Evolutionary conservation across 2,329 filamentous ascomycete genomes (phyloP).

Genomic region (Ophiostoma quercus): DNA sequence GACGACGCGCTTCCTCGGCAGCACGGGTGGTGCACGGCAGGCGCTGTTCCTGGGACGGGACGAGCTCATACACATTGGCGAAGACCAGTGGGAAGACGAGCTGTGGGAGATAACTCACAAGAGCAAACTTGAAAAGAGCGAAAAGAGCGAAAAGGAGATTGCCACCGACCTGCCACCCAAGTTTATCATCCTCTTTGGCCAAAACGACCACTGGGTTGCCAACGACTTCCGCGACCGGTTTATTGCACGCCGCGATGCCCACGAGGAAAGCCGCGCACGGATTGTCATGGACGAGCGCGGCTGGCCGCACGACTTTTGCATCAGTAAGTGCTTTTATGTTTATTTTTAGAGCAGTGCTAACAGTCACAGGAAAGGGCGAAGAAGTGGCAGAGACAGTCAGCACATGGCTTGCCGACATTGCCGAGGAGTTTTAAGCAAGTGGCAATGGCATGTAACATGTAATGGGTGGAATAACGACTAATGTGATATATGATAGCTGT

Average conservation of each 20-base stretch:
- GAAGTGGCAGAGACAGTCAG: conserved; percentile 45
- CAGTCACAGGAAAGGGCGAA: conserved; percentile 42
- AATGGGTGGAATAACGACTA: no score
- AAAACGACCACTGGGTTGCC: conserved; percentile 59
- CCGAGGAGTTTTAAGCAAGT: conserved; percentile 10
- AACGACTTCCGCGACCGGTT: conserved; percentile 52
- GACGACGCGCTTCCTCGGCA: conserved; percentile 51
- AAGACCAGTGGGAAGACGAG: conserved; percentile 55
- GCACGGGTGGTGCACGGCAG: conserved; percentile 55
- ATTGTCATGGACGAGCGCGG: conserved; percentile 51
- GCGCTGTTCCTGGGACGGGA: conserved; percentile 54
- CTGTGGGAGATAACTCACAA: conserved; percentile 46
- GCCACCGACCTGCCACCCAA: conserved; percentile 35
- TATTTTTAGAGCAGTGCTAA: conserved; percentile 25
- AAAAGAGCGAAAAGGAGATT: conserved; percentile 5
- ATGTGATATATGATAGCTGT: background rate
- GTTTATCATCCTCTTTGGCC: conserved; percentile 57
- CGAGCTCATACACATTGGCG: conserved; percentile 54
- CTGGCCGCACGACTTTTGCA: conserved; percentile 58
- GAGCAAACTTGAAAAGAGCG: conserved; percentile 5
- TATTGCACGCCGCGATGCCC: conserved; percentile 38
- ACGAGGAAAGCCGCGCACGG: conserved; percentile 39
- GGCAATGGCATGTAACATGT: background rate
- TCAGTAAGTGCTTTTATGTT: no score
- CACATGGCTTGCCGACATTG: conserved; percentile 51